Percentiles rank a stretch among this genome's conserved stretches.
Evolutionary conservation across 1,139 yeast genomes (phyloP).

Genomic region (Yarrowia galli): DNA sequence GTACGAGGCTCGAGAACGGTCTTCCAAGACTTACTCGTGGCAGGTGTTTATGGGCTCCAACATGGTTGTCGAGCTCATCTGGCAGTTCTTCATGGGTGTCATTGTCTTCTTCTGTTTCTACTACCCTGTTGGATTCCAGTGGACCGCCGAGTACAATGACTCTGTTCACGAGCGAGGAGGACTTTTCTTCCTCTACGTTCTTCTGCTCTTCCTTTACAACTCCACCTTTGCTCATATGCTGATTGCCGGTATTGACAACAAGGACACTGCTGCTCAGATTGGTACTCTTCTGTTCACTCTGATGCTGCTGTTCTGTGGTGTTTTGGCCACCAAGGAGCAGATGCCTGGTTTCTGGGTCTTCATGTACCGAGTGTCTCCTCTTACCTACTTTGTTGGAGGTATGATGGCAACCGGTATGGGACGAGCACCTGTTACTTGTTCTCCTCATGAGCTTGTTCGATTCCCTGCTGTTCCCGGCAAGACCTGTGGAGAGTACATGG

Average conservation of each 20-base stretch:
- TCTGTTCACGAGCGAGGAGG: constrained; percentile 55
- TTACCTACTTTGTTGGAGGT: constrained; percentile 61
- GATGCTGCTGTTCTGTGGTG: constrained; percentile 66
- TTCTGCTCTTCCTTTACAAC: constrained; percentile 57
- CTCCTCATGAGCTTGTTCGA: constrained; percentile 55
- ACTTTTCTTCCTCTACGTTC: constrained; percentile 56
- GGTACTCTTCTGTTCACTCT: constrained; percentile 58
- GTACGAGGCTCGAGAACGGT: constrained; percentile 46
- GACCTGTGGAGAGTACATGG: constrained; percentile 57
- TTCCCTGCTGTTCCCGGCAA: constrained; percentile 61
- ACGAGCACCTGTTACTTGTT: constrained; percentile 56
- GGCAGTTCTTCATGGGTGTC: constrained; percentile 51
- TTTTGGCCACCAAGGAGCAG: constrained; percentile 56
- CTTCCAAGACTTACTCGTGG: constrained; percentile 72
- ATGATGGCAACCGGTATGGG: constrained; percentile 58
- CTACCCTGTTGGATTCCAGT: constrained; percentile 52
- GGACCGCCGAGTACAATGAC: constrained; percentile 55
- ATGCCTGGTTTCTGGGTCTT: constrained; percentile 68
- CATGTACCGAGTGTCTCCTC: constrained; percentile 64
- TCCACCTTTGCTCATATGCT: constrained; percentile 58
- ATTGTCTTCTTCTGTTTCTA: constrained; percentile 52
- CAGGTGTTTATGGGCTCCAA: constrained; percentile 54
- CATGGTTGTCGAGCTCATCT: constrained; percentile 53
- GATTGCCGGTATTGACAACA: constrained; percentile 45
- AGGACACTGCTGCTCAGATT: constrained; percentile 58